A percentile compares a stretch with the other conserved stretches of the same genome.
Evolutionary conservation across 306 rosid species (phyloP).

Genomic region (Biancaea sappan): DNA sequence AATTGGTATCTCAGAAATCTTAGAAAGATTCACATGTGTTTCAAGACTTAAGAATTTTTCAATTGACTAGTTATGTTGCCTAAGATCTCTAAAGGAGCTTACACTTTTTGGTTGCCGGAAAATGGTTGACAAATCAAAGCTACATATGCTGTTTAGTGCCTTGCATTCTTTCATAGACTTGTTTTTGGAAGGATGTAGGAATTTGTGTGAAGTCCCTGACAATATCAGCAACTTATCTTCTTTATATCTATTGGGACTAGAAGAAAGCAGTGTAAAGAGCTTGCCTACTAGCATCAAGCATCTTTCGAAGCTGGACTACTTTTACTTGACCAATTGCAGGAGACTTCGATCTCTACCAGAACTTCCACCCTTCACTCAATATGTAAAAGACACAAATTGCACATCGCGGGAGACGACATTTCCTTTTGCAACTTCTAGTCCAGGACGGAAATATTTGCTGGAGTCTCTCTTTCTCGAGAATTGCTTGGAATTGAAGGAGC

Average conservation of each 20-base stretch:
- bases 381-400: background rate
- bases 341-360: background rate
- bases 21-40: background rate
- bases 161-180: background rate
- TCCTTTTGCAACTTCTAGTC: background rate
- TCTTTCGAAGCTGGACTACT: background rate
- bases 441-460: background rate
- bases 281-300: slow-evolving; percentile 22
- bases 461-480: background rate
- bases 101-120: background rate
- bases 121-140: background rate
- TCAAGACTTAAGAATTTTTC: background rate
- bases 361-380: background rate
- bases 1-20: background rate
- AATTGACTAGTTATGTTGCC: background rate
- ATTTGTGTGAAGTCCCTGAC: background rate
- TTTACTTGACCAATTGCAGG: background rate
- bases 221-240: background rate
- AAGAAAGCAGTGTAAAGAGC: background rate
- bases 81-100: background rate
- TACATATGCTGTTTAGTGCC: background rate
- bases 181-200: background rate
- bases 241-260: background rate
- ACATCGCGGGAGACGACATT: background rate
- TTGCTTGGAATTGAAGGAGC: background rate